A percentile compares a stretch with the other conserved stretches of the same genome.
Conservation (phyloP, 2,329 filamentous ascomycete genomes). For the Ophiostoma sp. region DNA sequence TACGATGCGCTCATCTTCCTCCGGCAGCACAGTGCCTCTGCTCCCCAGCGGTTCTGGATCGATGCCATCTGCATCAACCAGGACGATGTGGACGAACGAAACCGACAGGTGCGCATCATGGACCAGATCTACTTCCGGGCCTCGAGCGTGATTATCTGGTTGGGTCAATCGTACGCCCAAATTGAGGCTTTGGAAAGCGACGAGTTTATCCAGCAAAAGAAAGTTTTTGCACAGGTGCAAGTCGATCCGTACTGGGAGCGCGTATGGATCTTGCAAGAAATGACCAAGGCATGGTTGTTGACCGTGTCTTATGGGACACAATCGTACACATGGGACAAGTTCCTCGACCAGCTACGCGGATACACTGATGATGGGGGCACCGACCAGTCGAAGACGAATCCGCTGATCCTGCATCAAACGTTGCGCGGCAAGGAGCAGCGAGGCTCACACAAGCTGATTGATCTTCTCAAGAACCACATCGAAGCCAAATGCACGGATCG, state of each 20-base stretch:
- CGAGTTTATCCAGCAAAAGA: neutral
- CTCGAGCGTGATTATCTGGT: neutral
- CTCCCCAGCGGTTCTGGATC: neutral
- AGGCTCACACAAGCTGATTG: neutral
- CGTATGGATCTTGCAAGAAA: neutral
- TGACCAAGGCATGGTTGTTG: neutral
- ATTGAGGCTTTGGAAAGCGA: neutral
- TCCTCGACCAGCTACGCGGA: neutral
- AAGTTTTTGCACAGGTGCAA: neutral
- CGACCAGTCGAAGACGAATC: too few relatives aligned
- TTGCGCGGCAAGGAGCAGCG: neutral
- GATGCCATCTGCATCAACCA: conserved; percentile 18
- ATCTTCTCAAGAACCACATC: neutral
- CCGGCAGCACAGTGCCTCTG: neutral
- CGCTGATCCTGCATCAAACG: neutral
- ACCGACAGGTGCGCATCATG: conserved; percentile 7
- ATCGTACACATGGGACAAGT: neutral
- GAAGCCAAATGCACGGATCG: neutral
- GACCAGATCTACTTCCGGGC: conserved; percentile 6
- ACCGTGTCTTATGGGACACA: neutral
- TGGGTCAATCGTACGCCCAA: neutral
- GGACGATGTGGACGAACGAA: neutral
- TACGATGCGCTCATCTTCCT: neutral
- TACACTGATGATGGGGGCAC: neutral
- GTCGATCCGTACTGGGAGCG: neutral